Evolutionary conservation across 768 basidiomycete genomes (phyloP), one percentile per base, ranked within the genome.

Genomic region (Austroboletus festivus): DNA sequence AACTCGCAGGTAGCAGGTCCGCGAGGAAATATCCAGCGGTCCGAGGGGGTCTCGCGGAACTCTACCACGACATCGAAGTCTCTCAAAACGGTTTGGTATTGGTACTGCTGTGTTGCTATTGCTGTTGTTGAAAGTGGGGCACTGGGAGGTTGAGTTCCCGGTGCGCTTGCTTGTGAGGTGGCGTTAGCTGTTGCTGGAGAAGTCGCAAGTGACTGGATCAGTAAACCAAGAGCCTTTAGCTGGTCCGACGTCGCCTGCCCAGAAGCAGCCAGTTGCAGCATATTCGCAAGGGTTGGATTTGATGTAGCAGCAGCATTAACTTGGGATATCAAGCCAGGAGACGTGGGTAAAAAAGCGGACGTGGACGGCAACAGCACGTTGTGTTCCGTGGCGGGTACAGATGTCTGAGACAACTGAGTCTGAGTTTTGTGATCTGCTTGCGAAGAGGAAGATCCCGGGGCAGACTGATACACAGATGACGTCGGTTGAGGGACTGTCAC

Each of bases 61-160:
- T 87, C 85, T 44, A 91, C 59, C 20, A 89, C 79, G 1, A 91
- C 60, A 60, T 90, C 88, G 57, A 82, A 86, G n/a, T 79, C 77
- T 58, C 77, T 82, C 28, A 74, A 60, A 16, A 77, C 60, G 23
- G 52, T 20, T 47, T 57, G 62, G 34, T 56, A 55, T 37, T 56
- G 63, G 50, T 53, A 62, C 47, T 53, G 64, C 13, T 57, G 51
- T 18, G 60, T 22, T 34, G 47, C 26, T 26, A 54, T 24, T 9
- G 51, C 41, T 28, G 50, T 42, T 21, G 58, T 49, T n/a, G 59
- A 35, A 46, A 55, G 19, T 20, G 54, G 41, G 12, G 54, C 47
- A 31, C 51, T 53, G 30, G 44, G 55, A 10, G 59, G 39, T 22
- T 48, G 43, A 15, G 52, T 33, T 39, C 23, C 48, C 5, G 44